Percentiles rank a stretch among this genome's conserved stretches.
Conservation (phyloP, 306 rosid genomes). For the Cicer judaicum region DNA sequence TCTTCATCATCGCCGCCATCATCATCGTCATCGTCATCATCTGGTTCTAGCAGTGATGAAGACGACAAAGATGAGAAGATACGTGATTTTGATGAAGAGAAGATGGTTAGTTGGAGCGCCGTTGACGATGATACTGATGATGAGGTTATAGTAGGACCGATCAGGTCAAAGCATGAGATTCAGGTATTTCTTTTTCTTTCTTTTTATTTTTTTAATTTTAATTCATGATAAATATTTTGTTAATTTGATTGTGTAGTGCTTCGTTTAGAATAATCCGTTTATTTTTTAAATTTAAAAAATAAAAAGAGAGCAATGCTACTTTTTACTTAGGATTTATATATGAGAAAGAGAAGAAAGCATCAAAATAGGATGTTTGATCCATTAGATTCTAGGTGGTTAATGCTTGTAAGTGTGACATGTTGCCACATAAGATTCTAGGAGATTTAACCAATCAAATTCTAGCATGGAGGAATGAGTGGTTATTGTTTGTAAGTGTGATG, state of each 20-base stretch:
- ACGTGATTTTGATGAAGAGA: conserved; percentile 52
- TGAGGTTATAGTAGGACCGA: conserved; percentile 52
- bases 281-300: no score
- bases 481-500: no score
- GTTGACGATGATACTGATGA: conserved; percentile 42
- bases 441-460: no score
- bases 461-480: no score
- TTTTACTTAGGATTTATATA: no score
- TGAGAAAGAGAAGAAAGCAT: no score
- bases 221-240: neutral
- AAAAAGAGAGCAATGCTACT: no score
- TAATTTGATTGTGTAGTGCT: neutral
- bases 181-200: conserved; percentile 52
- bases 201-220: neutral
- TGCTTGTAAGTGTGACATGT: no score
- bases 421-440: no score
- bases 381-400: no score
- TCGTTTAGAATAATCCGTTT: neutral
- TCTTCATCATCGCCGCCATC: conserved; percentile 43
- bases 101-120: conserved; percentile 44
- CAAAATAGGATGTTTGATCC: no score
- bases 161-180: conserved; percentile 73
- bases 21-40: conserved; percentile 32
- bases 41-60: neutral
- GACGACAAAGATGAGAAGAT: conserved; percentile 69